Evolutionary conservation across 1,284 basidiomycete species (phyloP).

Genomic region (Cronartium quercuum): DNA sequence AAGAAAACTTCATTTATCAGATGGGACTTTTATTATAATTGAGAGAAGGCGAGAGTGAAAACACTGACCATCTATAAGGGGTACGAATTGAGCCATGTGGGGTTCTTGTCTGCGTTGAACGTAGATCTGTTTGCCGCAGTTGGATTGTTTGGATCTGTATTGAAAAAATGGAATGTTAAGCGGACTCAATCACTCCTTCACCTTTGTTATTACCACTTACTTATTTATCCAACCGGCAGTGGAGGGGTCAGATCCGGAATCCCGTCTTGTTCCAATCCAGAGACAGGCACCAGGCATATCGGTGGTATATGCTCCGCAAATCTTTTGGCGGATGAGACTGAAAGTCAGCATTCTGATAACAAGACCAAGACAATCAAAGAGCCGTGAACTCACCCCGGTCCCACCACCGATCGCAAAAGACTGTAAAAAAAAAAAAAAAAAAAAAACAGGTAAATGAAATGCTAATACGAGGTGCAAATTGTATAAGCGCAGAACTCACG

Average conservation of each 20-base stretch:
- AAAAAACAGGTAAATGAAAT: not conserved
- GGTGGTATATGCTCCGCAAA: constrained; percentile 6
- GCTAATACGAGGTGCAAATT: not conserved
- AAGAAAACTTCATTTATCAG: not conserved
- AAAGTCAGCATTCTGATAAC: not conserved
- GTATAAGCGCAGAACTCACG: too few species aligned
- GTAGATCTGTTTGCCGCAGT: not conserved
- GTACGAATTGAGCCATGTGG: not conserved
- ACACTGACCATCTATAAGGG: not conserved
- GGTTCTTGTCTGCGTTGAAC: not conserved
- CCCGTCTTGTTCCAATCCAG: not conserved
- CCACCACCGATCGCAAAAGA: not conserved
- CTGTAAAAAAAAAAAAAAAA: not conserved
- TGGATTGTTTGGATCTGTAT: not conserved
- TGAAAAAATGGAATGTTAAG: too few species aligned
- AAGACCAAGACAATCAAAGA: not conserved
- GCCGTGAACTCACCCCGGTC: not conserved
- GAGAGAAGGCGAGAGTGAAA: not conserved
- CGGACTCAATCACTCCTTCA: too few species aligned
- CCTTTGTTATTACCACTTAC: not conserved
- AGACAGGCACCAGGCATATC: constrained; percentile 2
- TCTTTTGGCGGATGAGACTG: not conserved
- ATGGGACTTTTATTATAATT: not conserved
- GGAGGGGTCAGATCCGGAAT: not conserved
- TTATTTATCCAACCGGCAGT: not conserved